These are phyloP conservation scores for Tricharina praecox DNA, from an alignment of 495 filamentous ascomycete species.

Conservation along the genomic window DNA sequence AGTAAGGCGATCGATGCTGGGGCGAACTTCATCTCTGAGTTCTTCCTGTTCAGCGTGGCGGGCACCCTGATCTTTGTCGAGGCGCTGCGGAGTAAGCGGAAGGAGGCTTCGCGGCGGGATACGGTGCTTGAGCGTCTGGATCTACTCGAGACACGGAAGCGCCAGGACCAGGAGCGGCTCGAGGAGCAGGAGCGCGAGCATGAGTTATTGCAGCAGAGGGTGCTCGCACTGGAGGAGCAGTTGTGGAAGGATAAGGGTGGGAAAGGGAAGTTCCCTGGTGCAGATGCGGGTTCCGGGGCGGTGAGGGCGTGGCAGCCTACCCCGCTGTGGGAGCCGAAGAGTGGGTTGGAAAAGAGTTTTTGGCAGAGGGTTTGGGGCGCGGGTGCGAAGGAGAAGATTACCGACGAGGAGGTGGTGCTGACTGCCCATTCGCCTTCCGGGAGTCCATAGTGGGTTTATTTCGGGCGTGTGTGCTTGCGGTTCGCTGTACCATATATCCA, in stretches of 20 bases:
- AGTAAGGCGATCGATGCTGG: conserved; percentile 89
- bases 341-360: background rate
- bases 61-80: conserved; percentile 67
- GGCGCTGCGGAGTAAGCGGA: conserved; percentile 53
- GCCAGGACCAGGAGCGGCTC: conserved; percentile 34
- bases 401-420: no score
- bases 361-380: background rate
- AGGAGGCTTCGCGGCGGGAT: conserved; percentile 58
- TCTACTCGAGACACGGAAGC: conserved; percentile 33
- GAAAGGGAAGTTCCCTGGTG: conserved; percentile 14
- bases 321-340: conserved; percentile 15
- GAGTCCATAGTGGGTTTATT: no score
- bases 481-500: no score
- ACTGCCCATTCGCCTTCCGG: no score
- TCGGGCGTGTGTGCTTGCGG: no score
- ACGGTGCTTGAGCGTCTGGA: conserved; percentile 51
- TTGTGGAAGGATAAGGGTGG: conserved; percentile 18
- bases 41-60: conserved; percentile 73
- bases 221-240: conserved; percentile 45
- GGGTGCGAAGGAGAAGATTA: background rate
- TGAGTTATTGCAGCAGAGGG: conserved; percentile 28
- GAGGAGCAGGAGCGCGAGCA: conserved; percentile 41
- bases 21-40: conserved; percentile 83
- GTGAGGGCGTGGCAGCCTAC: conserved; percentile 10
- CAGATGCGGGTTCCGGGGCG: background rate